These are phyloP conservation scores for Eucalyptus leucophloia DNA, from an alignment of 345 rosid species.

Conservation along the genomic window DNA sequence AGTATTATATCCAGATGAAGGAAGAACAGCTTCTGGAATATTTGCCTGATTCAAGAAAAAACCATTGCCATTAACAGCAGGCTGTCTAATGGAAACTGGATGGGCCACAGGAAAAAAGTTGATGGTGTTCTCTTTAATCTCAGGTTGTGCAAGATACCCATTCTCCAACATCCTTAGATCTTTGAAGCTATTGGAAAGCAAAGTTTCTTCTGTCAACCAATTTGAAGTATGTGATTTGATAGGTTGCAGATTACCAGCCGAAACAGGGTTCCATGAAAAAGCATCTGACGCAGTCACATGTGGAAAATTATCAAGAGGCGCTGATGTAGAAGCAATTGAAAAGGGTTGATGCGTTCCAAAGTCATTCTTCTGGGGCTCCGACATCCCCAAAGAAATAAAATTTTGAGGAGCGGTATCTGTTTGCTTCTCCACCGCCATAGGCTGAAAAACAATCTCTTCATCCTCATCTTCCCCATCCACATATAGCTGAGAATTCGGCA, in stretches of 20 bases:
- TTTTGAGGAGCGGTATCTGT: constrained; percentile 24
- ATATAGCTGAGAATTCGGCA: constrained; percentile 18
- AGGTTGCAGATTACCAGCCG: constrained; percentile 1
- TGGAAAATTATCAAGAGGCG: constrained; percentile 22
- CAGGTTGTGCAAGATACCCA: constrained; percentile 38
- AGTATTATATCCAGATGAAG: constrained; percentile 33
- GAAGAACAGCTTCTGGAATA: constrained; percentile 23
- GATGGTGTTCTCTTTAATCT: constrained; percentile 22
- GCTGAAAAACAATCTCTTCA: constrained; percentile 94
- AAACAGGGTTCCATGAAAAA: constrained; percentile 11
- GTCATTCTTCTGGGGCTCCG: constrained; percentile 22
- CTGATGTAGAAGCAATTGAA: constrained; percentile 17
- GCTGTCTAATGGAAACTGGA: constrained; percentile 6
- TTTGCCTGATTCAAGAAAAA: constrained; percentile 15
- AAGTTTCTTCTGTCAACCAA: constrained; percentile 47
- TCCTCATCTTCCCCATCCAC: constrained; percentile 75
- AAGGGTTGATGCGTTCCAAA: constrained; percentile 24
- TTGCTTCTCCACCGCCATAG: constrained; percentile 49
- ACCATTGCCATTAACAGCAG: neutral
- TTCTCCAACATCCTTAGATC: constrained; percentile 40
- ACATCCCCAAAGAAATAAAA: constrained; percentile 26
- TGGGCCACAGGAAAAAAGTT: constrained; percentile 16
- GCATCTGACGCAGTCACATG: constrained; percentile 29
- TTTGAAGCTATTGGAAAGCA: constrained; percentile 46
- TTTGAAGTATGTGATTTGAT: constrained; percentile 28